Conservation (phyloP, 2,329 filamentous ascomycete genomes). For the Aschersonia sp. region DNA sequence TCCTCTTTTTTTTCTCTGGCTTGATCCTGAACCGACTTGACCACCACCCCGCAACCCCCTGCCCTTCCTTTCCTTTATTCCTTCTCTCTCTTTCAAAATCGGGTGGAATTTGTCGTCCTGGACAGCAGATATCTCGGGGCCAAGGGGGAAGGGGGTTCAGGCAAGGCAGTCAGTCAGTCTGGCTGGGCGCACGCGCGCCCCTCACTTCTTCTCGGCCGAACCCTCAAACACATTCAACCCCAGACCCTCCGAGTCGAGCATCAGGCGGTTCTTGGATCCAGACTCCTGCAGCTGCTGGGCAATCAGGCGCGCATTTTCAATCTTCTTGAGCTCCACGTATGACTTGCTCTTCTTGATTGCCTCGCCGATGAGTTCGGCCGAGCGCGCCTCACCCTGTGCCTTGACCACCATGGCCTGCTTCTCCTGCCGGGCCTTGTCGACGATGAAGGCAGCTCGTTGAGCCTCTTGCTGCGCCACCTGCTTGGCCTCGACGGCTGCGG, state of each 20-base stretch:
- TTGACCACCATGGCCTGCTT: constrained; percentile 98
- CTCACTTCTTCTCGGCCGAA: constrained; percentile 27
- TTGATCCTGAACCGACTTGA: too few relatives aligned
- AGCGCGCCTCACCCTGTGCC: constrained; percentile 96
- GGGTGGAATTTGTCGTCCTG: too few relatives aligned
- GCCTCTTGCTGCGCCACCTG: constrained; percentile 81
- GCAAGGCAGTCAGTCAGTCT: neutral
- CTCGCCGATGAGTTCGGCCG: constrained; percentile 93
- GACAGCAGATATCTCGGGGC: too few relatives aligned
- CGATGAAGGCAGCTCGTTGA: constrained; percentile 89
- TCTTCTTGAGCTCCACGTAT: constrained; percentile 94
- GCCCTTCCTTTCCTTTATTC: too few relatives aligned
- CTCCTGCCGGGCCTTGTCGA: constrained; percentile 97
- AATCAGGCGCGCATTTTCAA: constrained; percentile 87
- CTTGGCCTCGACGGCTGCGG: constrained; percentile 58
- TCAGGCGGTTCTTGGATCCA: constrained; percentile 81
- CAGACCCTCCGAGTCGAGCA: constrained; percentile 80
- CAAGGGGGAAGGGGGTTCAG: neutral
- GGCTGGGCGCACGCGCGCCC: neutral
- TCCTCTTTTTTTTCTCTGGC: too few relatives aligned
- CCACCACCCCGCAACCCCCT: too few relatives aligned
- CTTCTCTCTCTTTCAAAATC: too few relatives aligned
- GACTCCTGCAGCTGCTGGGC: constrained; percentile 76
- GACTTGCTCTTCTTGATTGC: constrained; percentile 99
- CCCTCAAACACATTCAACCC: constrained; percentile 70